Percentiles rank a stretch among this genome's conserved stretches.
Evolutionary conservation across 2,329 filamentous ascomycete species (phyloP).

Genomic region (Didymella segeticola): DNA sequence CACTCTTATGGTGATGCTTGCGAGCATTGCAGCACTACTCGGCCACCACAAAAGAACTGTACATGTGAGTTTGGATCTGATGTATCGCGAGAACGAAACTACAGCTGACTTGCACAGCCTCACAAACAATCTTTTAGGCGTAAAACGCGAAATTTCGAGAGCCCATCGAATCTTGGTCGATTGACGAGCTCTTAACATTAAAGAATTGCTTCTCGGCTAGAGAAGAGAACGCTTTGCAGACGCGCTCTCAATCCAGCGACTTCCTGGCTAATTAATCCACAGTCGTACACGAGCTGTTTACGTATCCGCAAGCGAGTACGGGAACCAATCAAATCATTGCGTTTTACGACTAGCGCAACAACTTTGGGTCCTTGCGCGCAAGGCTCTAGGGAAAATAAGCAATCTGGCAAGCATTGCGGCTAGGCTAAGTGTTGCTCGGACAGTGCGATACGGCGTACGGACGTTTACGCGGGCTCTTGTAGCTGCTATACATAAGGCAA

Average conservation of each 20-base stretch:
- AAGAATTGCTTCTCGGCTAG: not conserved
- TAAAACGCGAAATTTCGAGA: not conserved
- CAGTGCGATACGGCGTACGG: slow-evolving; percentile 3
- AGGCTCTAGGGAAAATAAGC: not conserved
- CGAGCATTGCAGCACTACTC: not conserved
- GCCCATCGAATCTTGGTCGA: not conserved
- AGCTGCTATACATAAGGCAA: slow-evolving; percentile 3
- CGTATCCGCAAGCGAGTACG: slow-evolving; percentile 15
- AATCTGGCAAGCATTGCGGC: not conserved
- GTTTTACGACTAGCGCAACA: not conserved
- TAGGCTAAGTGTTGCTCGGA: not conserved
- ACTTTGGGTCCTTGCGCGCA: not conserved
- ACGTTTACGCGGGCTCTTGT: not conserved
- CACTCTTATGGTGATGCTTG: slow-evolving; percentile 7
- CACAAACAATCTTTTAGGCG: not conserved
- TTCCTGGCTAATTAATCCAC: no score
- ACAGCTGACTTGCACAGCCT: slow-evolving; percentile 1
- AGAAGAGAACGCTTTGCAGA: no score
- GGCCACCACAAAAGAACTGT: not conserved
- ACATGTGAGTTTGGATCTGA: not conserved
- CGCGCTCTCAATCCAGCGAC: no score
- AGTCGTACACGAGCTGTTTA: not conserved
- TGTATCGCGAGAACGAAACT: not conserved
- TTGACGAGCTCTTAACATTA: not conserved
- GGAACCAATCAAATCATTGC: not conserved